Evolutionary conservation across 2,329 filamentous ascomycete species (phyloP).

Genomic region (Aspergillaceae sp.): DNA sequence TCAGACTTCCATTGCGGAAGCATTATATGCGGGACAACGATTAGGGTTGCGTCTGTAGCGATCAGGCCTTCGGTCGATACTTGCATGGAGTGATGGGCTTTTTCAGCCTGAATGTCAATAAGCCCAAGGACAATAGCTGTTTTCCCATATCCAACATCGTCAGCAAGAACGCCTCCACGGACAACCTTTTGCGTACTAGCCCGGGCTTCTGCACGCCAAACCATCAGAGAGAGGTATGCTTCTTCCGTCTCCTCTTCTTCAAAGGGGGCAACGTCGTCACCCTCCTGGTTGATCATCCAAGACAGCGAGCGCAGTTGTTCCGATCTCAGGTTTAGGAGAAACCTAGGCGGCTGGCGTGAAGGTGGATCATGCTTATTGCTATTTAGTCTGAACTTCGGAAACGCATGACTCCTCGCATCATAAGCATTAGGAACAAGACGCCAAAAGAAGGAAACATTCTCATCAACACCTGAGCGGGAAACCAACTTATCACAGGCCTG

Average conservation of each 20-base stretch:
- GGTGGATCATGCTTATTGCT: slow-evolving; percentile 35
- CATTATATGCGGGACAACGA: slow-evolving; percentile 50
- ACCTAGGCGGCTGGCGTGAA: slow-evolving; percentile 27
- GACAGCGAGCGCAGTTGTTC: slow-evolving; percentile 48
- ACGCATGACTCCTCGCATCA: slow-evolving; percentile 21
- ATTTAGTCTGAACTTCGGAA: slow-evolving; percentile 35
- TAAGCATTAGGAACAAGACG: slow-evolving; percentile 41
- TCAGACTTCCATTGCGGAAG: slow-evolving; percentile 52
- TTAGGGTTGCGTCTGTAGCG: slow-evolving; percentile 48
- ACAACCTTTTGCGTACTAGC: slow-evolving; percentile 27
- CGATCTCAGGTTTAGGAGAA: slow-evolving; percentile 34
- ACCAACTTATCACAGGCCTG: slow-evolving; percentile 24
- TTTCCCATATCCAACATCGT: slow-evolving; percentile 60
- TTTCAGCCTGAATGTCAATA: slow-evolving; percentile 40
- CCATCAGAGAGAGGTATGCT: slow-evolving; percentile 39
- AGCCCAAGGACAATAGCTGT: slow-evolving; percentile 53
- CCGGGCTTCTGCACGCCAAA: slow-evolving; percentile 51
- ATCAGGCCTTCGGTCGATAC: slow-evolving; percentile 21
- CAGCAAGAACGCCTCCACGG: slow-evolving; percentile 54
- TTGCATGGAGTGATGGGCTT: slow-evolving; percentile 8
- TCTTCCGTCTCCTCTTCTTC: slow-evolving; percentile 51
- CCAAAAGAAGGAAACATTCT: slow-evolving; percentile 30
- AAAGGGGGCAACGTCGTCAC: slow-evolving; percentile 32
- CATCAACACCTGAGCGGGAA: not conserved
- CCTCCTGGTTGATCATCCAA: slow-evolving; percentile 55